Evolutionary conservation across 768 basidiomycete genomes (phyloP), one percentile per base, ranked within the genome.

Genomic region (Boletus subparvulus): DNA sequence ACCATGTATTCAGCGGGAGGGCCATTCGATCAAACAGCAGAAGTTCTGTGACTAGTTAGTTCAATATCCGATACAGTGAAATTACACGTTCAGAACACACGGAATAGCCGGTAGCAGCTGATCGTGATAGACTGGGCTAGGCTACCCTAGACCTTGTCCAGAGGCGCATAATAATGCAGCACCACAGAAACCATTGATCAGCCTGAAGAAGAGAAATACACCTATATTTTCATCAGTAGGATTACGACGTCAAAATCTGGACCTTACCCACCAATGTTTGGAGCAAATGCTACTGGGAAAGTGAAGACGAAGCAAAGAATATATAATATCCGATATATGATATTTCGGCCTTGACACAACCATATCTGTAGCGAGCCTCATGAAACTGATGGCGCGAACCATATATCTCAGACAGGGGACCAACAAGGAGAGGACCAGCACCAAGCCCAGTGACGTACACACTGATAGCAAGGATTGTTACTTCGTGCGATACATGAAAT

Each of bases 1-100:
- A 87, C 91, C 90, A 92, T 14, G 80, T 68, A 67, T 90, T 80
- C 10, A 93, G 75, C 6, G 87, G 70, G 5, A 92, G 75, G 0
- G 87, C 86, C 89, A 92, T 93, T n/a, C 80, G 77, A 61, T 94
- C 88, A 47, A 76, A 80, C 0, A 82, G 41, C 6, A 90, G 72
- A 7, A 91, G 73, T 67, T 84, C 87, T 88, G 56, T 36, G 17
- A 52, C 7, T 21, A 46, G 10, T 43, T 10, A 19, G 10, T 54
- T 21, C 46, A 17, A 47, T 17, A 28, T n/a, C 3, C 3, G 7
- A 30, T 3, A 14, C 19, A 19, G 3, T 9, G 13, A 16, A 24
- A 30, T 10, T 33, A 28, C 28, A 28, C 6, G 17, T 3, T 30
- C 17, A 19, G 33, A 33, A 73, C 87, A 51, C 66, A 90, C 90